Evolutionary conservation across 179 eudicot genomes (phyloP), one percentile per base, ranked within the genome.

Genomic region (Patellifolia procumbens): DNA sequence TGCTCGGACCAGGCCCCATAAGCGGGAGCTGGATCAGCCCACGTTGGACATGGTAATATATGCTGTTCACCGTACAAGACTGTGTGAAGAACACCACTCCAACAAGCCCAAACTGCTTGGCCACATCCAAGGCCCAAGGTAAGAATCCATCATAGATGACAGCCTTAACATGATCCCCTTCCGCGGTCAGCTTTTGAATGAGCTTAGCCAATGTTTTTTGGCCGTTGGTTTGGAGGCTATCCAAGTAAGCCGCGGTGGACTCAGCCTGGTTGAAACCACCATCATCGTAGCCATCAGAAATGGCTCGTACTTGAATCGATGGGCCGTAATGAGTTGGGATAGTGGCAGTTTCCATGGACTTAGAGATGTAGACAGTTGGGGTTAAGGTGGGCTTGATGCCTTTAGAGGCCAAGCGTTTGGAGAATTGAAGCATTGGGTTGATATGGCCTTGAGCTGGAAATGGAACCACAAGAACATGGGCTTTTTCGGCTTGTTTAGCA

Each of bases 371-470:
- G 26, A 61, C 11, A 29, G 79, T 74, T 45, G 78, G 56, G 64
- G 73, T 61, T n/a, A 79, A 65, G 29, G 86, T 76, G 76, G 76
- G n/a, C 45, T 69, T 81, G 37, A 81, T 34, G 22, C 79, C 83
- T 78, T 76, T 78, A 4, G 65, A 68, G 45, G 83, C 68, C 11
- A 81, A 13, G 39, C 87, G 81, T 82, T 84, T 84, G 4, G 80
- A 56, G 56, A 84, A 84, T 35, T 84, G 85, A 59, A 84, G 81
- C 72, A 79, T 35, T 42, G 87, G 87, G 79, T 84, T 84, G 35
- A 84, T 81, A 74, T 84, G 87, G 75, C 87, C 85, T 79, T 84
- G 87, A 29, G 70, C 79, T 10, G 81, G 84, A 28, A 74, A 79
- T 1, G 87, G 76, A 39, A 78, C 72, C 53, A 78, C 81, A 31